These are phyloP conservation scores for Trichoderma breve DNA, from an alignment of 2,329 filamentous ascomycete genomes.

Conservation along the genomic window DNA sequence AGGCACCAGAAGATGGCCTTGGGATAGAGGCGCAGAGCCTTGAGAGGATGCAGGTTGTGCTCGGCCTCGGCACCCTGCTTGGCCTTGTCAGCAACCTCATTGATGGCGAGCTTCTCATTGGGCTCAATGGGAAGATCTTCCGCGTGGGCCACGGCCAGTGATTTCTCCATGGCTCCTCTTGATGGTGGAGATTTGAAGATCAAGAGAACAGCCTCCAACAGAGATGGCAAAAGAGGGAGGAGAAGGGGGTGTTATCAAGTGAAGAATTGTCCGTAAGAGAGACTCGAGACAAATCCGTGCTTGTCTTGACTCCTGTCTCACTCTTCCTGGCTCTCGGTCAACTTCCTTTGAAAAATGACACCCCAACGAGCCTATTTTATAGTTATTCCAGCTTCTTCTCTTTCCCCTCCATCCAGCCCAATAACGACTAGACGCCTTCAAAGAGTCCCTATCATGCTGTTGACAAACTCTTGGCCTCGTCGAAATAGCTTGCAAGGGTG, in stretches of 20 bases:
- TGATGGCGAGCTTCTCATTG: slow-evolving; percentile 2
- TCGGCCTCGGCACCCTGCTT: slow-evolving; percentile 17
- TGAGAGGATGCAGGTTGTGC: slow-evolving; percentile 18
- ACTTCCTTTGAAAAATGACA: background rate
- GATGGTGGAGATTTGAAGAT: slow-evolving; percentile 1
- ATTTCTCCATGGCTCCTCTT: slow-evolving; percentile 12
- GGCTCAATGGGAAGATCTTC: slow-evolving; percentile 10
- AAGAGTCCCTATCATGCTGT: background rate
- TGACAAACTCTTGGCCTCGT: background rate
- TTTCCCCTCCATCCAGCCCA: background rate
- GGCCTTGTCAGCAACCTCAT: slow-evolving; percentile 3
- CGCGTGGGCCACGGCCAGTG: background rate
- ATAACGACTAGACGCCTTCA: background rate
- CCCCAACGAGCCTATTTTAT: slow-evolving; percentile 25
- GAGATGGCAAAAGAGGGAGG: background rate
- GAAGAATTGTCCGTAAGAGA: background rate
- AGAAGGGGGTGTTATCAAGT: background rate
- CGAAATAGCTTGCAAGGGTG: background rate
- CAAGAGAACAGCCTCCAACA: background rate
- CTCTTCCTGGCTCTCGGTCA: background rate
- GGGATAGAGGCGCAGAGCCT: slow-evolving; percentile 33
- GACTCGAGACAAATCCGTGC: background rate
- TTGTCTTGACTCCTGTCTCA: background rate
- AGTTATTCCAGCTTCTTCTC: background rate
- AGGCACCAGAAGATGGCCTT: slow-evolving; percentile 40